A percentile compares a stretch with the other conserved stretches of the same genome.
Evolutionary conservation across 2,329 filamentous ascomycete genomes (phyloP).

Genomic region (Sporothrix sp.): DNA sequence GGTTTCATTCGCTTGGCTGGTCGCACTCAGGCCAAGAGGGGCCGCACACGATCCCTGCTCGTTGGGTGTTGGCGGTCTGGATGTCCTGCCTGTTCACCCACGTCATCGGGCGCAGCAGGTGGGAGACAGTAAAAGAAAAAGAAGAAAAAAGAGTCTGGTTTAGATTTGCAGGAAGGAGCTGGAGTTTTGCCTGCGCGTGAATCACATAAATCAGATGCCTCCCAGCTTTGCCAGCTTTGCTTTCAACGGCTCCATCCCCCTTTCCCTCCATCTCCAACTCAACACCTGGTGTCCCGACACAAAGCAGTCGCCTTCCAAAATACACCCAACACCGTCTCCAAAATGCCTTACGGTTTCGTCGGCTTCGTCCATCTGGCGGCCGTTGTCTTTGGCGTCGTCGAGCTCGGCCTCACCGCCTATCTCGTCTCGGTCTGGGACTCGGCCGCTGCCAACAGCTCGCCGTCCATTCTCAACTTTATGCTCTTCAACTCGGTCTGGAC

Average conservation of each 20-base stretch:
- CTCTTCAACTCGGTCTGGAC: slow-evolving; percentile 74
- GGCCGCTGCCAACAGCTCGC: slow-evolving; percentile 28
- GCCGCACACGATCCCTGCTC: too few relatives aligned
- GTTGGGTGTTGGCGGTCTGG: too few relatives aligned
- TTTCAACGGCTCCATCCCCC: too few relatives aligned
- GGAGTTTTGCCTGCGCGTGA: too few relatives aligned
- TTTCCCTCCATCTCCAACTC: too few relatives aligned
- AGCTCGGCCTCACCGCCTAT: slow-evolving; percentile 66
- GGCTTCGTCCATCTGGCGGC: slow-evolving; percentile 58
- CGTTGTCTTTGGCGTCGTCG: slow-evolving; percentile 58
- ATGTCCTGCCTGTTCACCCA: slow-evolving; percentile 2
- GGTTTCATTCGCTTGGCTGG: too few relatives aligned
- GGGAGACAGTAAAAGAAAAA: background rate
- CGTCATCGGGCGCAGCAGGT: background rate
- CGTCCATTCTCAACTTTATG: slow-evolving; percentile 61
- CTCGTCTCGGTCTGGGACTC: slow-evolving; percentile 42
- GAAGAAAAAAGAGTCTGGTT: background rate
- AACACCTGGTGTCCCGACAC: too few relatives aligned
- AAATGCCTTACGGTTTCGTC: slow-evolving; percentile 45
- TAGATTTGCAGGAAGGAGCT: too few relatives aligned
- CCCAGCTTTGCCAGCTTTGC: too few relatives aligned
- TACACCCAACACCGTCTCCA: background rate
- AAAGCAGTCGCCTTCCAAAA: too few relatives aligned
- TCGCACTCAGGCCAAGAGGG: too few relatives aligned
- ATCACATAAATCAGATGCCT: too few relatives aligned